phyloP scores from a whole-genome alignment of 1,284 basidiomycete genomes.

The Amylostereum chailletii region DNA sequence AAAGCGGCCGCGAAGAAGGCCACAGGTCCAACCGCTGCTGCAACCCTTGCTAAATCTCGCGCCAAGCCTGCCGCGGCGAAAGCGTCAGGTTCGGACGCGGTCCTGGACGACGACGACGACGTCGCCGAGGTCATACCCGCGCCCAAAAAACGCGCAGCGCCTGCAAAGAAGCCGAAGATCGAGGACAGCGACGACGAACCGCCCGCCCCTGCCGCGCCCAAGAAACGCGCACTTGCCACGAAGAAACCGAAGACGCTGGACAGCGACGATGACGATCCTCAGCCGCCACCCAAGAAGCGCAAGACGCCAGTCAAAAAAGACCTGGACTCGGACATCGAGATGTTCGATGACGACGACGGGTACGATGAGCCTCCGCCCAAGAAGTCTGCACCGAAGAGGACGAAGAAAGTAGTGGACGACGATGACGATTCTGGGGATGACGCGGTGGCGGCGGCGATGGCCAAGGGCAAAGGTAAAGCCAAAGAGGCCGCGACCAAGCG shows the following conservation, averaged over 20 bases:
- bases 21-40: constrained; percentile 6
- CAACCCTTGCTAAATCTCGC: constrained; percentile 1
- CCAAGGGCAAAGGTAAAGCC: constrained; percentile 30
- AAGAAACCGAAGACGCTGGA: constrained; percentile 23
- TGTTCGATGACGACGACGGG: constrained; percentile 15
- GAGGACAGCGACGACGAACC: constrained; percentile 22
- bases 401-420: constrained; percentile 9
- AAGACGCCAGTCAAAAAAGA: constrained; percentile 16
- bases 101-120: constrained; percentile 16
- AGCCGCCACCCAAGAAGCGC: constrained; percentile 3
- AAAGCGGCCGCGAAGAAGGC: constrained; percentile 34
- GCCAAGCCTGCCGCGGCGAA: constrained; percentile 9
- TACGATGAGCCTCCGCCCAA: not conserved
- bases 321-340: constrained; percentile 31
- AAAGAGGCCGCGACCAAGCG: constrained; percentile 31
- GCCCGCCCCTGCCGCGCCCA: constrained; percentile 11
- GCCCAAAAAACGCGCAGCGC: constrained; percentile 16
- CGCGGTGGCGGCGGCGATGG: constrained; percentile 19
- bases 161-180: constrained; percentile 23
- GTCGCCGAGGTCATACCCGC: constrained; percentile 15
- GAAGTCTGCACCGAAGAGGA: constrained; percentile 2
- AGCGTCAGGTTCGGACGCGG: constrained; percentile 17
- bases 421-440: constrained; percentile 21
- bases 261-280: constrained; percentile 8
- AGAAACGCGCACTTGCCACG: constrained; percentile 14